These are phyloP conservation scores for Pisolithus albus DNA, from an alignment of 768 basidiomycete species.

Conservation along the genomic window DNA sequence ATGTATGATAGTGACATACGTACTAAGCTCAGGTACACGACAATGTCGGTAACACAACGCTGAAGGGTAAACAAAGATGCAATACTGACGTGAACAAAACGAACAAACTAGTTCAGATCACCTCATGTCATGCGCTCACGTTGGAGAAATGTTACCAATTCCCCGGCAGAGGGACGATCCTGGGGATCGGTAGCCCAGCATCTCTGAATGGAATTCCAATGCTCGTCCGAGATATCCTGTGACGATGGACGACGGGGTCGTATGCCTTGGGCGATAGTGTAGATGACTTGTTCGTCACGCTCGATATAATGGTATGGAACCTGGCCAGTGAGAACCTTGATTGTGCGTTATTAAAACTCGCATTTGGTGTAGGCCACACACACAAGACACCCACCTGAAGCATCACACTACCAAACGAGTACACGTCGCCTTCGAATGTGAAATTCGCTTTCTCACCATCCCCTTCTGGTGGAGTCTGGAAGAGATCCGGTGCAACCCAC, in stretches of 20 bases:
- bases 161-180: not conserved
- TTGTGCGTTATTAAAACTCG: not conserved
- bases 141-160: not conserved
- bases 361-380: slow-evolving; percentile 5
- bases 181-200: slow-evolving; percentile 13
- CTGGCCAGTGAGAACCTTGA: slow-evolving; percentile 6
- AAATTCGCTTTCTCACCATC: not conserved
- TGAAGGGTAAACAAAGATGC: not conserved
- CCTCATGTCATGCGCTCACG: not conserved
- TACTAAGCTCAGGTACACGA: no score
- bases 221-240: not conserved
- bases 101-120: not conserved
- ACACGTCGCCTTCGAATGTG: slow-evolving; percentile 2
- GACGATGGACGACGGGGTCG: slow-evolving; percentile 1
- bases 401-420: slow-evolving; percentile 24
- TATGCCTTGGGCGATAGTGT: slow-evolving; percentile 3
- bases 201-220: slow-evolving; percentile 5
- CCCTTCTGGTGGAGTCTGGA: slow-evolving; percentile 17
- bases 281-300: slow-evolving; percentile 7
- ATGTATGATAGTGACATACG: no score
- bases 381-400: slow-evolving; percentile 12
- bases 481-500: slow-evolving; percentile 40
- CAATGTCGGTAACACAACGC: not conserved
- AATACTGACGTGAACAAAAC: not conserved
- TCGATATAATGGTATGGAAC: slow-evolving; percentile 8